Base-by-base conservation (phyloP, 192 early-diverging fungal species). In the Globomyces pollinis-pini region DNA sequence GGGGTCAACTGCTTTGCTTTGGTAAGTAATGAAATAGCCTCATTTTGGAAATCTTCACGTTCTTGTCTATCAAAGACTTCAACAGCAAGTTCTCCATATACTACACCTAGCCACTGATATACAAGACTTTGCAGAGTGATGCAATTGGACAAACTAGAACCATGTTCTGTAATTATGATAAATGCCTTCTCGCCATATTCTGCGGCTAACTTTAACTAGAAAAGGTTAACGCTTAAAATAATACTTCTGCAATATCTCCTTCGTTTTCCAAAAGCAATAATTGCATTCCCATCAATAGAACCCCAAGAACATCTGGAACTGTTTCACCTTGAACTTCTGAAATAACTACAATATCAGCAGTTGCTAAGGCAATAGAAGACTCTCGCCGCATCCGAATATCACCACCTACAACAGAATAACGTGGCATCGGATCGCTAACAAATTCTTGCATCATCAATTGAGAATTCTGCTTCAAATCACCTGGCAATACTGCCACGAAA, bases 271-370 rank as follows among this genome's bases (percentile, higher is more conserved):
- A 32, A n/a, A 70, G 30, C 24, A 53, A 44, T 12, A 77, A 49
- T n/a, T 69, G 30, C 16, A 68, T 63, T 2, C 66, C 72, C 3
- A 62, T 63, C 18, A 75, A 20, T 16, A 77, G 50, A 21, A 77
- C 73, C 9, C 71, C 73, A 18, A 76, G 55, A 11, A 60, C 71
- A 66, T 80, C 78, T 12, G 56, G 64, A 15, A 75, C 47, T 13
- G 38, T 67, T 55, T 80, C 75, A 16, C 71, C 62, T 23, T 73
- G 67, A 3, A 73, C 50, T 42, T 50, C 52, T 0, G 51, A 59
- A 33, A 73, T 65, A 15, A 65, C 57, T 20, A 55, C 34, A 11
- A 47, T 5, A n/a, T n/a, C n/a, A n/a, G n/a, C n/a, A 26, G 44
- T 47, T 13, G 21, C 44, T 13, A 47, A 26, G 28, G 21, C 28